A percentile compares a stretch with the other conserved stretches of the same genome.
phyloP scores from a whole-genome alignment of 2,329 filamentous ascomycete species.

The Berkeleyomyces basicola region DNA sequence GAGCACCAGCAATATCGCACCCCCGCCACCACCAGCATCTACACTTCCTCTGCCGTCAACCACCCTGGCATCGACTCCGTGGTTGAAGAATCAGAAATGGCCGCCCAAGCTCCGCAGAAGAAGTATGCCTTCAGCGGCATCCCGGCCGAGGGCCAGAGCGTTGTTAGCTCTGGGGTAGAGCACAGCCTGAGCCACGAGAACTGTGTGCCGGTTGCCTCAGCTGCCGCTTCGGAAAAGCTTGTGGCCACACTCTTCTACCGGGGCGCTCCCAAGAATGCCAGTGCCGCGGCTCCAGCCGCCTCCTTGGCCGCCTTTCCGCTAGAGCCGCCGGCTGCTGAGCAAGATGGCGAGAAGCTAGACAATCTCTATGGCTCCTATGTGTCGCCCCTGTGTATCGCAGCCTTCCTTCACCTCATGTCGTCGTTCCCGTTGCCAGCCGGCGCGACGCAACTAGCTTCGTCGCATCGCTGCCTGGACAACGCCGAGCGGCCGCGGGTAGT shows the following conservation, averaged over 20 bases:
- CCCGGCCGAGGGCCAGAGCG: slow-evolving; percentile 41
- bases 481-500: slow-evolving; percentile 44
- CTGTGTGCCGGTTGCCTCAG: slow-evolving; percentile 36
- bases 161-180: slow-evolving; percentile 43
- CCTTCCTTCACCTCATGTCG: slow-evolving; percentile 50
- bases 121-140: slow-evolving; percentile 37
- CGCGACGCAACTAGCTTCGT: slow-evolving; percentile 37
- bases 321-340: slow-evolving; percentile 32
- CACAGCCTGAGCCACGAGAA: slow-evolving; percentile 48
- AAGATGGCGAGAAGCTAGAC: slow-evolving; percentile 40
- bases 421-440: slow-evolving; percentile 39
- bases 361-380: slow-evolving; percentile 50
- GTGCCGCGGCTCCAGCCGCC: slow-evolving; percentile 37
- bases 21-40: slow-evolving; percentile 34
- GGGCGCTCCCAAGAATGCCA: slow-evolving; percentile 19
- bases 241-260: slow-evolving; percentile 51
- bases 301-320: slow-evolving; percentile 42
- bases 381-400: slow-evolving; percentile 47
- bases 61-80: slow-evolving; percentile 49
- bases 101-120: slow-evolving; percentile 21
- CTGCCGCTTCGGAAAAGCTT: slow-evolving; percentile 30
- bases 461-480: slow-evolving; percentile 48
- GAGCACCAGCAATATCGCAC: slow-evolving; percentile 49
- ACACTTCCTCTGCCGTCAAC: slow-evolving; percentile 35
- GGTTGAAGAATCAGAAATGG: slow-evolving; percentile 35